Evolutionary conservation across 2,329 filamentous ascomycete genomes (phyloP).

Genomic region (Dactylellina sp.): DNA sequence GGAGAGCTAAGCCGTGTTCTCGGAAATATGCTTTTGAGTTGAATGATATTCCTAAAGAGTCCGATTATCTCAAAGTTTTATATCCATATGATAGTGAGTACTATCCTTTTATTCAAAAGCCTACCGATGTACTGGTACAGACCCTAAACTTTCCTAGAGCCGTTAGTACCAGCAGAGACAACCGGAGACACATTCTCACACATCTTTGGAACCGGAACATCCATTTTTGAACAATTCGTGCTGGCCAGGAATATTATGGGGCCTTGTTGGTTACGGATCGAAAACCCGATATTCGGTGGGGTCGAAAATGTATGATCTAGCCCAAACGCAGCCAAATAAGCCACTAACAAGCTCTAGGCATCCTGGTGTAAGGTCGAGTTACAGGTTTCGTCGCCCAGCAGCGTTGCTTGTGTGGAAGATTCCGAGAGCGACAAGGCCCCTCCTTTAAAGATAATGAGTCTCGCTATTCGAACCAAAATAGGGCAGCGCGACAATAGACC

Average conservation of each 20-base stretch:
- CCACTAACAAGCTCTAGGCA: slow-evolving; percentile 64
- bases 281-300: slow-evolving; percentile 82
- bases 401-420: slow-evolving; percentile 78
- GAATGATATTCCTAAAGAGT: slow-evolving; percentile 84
- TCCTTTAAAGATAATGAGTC: slow-evolving; percentile 93
- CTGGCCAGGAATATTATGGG: slow-evolving; percentile 99
- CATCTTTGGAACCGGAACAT: slow-evolving; percentile 92
- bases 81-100: slow-evolving; percentile 85
- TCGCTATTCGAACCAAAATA: slow-evolving; percentile 86
- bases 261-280: slow-evolving; percentile 94
- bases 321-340: neutral
- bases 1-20: slow-evolving; percentile 91
- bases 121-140: neutral
- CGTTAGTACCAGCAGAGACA: slow-evolving; percentile 75
- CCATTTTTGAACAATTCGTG: slow-evolving; percentile 97
- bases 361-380: slow-evolving; percentile 98
- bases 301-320: slow-evolving; percentile 74
- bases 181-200: slow-evolving; percentile 91
- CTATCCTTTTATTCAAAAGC: neutral
- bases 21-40: slow-evolving; percentile 97
- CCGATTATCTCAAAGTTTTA: slow-evolving; percentile 91
- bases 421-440: slow-evolving; percentile 84
- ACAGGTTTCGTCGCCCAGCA: slow-evolving; percentile 80
- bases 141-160: slow-evolving; percentile 66
- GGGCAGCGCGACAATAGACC: slow-evolving; percentile 95